Conservation (phyloP, 2,329 filamentous ascomycete species). For the Lachnellula hyalina region DNA sequence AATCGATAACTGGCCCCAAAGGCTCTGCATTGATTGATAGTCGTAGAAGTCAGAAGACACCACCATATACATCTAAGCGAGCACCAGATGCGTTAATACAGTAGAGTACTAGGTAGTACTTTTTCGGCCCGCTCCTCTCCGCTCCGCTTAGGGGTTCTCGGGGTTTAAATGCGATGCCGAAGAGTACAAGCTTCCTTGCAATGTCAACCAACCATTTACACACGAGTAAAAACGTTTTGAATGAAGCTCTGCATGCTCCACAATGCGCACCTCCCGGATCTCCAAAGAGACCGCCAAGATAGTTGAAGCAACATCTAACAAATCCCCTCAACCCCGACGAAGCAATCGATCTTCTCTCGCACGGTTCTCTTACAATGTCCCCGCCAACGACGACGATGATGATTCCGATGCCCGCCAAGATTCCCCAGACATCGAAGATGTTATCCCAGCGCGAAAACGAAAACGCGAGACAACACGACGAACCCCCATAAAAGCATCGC, state of each 20-base stretch:
- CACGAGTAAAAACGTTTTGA: background rate
- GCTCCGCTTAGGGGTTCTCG: background rate
- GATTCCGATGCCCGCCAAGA: constrained; percentile 5
- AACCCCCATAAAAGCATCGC: constrained; percentile 20
- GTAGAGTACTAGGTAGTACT: background rate
- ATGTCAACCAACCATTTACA: background rate
- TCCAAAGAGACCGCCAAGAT: constrained; percentile 54
- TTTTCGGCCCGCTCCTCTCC: background rate
- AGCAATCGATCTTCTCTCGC: constrained; percentile 46
- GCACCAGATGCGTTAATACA: too few species aligned
- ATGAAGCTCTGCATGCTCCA: background rate
- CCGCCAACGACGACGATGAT: constrained; percentile 23
- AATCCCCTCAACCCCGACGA: constrained; percentile 36
- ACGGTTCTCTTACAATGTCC: constrained; percentile 39
- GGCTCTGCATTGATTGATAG: background rate
- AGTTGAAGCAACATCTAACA: constrained; percentile 40
- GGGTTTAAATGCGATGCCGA: background rate
- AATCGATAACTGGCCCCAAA: background rate
- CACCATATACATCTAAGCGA: background rate
- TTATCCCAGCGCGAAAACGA: constrained; percentile 39
- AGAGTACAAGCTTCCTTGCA: background rate
- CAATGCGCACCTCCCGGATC: constrained; percentile 45
- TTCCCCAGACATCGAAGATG: constrained; percentile 53
- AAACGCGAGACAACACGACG: constrained; percentile 37
- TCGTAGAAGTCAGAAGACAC: background rate